Evolutionary conservation across 768 basidiomycete species (phyloP), one percentile per base, ranked within the genome.

Genomic region (Cyathus striatus): DNA sequence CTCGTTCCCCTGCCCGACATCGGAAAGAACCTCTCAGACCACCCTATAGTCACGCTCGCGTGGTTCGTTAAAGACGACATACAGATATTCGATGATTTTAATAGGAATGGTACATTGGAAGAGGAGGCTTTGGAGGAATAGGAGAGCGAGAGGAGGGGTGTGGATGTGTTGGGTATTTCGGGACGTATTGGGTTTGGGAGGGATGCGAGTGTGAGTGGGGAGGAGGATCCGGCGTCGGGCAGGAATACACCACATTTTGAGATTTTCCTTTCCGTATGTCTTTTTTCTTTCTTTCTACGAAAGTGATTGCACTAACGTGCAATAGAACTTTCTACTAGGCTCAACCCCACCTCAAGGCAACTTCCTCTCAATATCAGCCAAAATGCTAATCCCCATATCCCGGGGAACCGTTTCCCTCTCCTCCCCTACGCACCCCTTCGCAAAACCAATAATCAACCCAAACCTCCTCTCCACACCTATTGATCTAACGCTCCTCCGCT

Each of bases 221-320:
- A 47, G 18, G 39, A 46, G 5, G 63, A 69, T 43, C 62, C 65
- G 5, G 50, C 68, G 2, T 52, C 64, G 1, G 68, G 68, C 0
- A 54, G 55, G 4, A 44, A 53, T 13, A 54, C 63, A 0, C 62
- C 65, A 6, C 65, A 68, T 39, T 62, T 62, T 38, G 68, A 69
- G 38, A 40, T 64, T n/a, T 48, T 53, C 14, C 48, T 64, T 26
- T 46, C 52, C 13, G 65, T 67, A 38, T 0, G 60, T 36, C 10
- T 10, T 36, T 10, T n/a, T n/a, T n/a, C n/a, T n/a, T n/a, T n/a
- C n/a, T n/a, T n/a, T n/a, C n/a, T n/a, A n/a, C n/a, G n/a, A n/a
- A n/a, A n/a, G n/a, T n/a, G n/a, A n/a, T 18, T 17, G n/a, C n/a
- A n/a, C n/a, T n/a, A n/a, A n/a, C n/a, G n/a, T n/a, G n/a, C 12